Evolutionary conservation across 768 basidiomycete species (phyloP).

Genomic region (Daedaleopsis sinensis): DNA sequence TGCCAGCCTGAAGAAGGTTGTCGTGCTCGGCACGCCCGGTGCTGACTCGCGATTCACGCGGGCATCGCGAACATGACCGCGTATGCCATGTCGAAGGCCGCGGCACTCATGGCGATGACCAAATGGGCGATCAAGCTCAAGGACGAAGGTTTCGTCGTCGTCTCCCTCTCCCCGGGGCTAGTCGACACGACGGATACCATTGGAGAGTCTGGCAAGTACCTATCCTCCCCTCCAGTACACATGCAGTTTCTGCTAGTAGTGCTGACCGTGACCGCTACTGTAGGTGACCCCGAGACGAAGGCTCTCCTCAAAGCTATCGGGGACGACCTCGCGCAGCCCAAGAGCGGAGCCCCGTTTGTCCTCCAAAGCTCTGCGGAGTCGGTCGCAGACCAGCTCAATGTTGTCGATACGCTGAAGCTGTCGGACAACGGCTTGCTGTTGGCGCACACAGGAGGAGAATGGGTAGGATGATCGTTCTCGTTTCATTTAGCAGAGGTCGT

Average conservation of each 20-base stretch:
- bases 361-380: conserved; percentile 12
- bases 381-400: conserved; percentile 3
- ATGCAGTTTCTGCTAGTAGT: not conserved
- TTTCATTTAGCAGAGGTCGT: too few relatives aligned
- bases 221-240: too few relatives aligned
- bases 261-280: too few relatives aligned
- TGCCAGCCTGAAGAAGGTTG: conserved; percentile 38
- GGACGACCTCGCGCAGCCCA: too few relatives aligned
- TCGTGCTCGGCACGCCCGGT: conserved; percentile 34
- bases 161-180: conserved; percentile 38
- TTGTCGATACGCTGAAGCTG: conserved; percentile 1
- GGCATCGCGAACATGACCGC: conserved; percentile 19
- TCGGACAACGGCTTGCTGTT: conserved; percentile 4
- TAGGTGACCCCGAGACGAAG: too few relatives aligned
- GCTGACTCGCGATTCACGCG: conserved; percentile 30
- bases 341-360: not conserved
- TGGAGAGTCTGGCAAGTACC: not conserved
- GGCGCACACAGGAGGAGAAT: not conserved
- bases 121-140: conserved; percentile 39
- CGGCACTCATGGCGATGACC: conserved; percentile 38
- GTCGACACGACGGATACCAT: conserved; percentile 28
- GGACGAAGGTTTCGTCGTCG: conserved; percentile 36
- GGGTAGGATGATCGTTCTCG: too few relatives aligned
- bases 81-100: conserved; percentile 42
- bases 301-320: too few relatives aligned